A percentile compares a stretch with the other conserved stretches of the same genome.
phyloP scores from a whole-genome alignment of 2,329 filamentous ascomycete species.

The Fusarium newnesense region DNA sequence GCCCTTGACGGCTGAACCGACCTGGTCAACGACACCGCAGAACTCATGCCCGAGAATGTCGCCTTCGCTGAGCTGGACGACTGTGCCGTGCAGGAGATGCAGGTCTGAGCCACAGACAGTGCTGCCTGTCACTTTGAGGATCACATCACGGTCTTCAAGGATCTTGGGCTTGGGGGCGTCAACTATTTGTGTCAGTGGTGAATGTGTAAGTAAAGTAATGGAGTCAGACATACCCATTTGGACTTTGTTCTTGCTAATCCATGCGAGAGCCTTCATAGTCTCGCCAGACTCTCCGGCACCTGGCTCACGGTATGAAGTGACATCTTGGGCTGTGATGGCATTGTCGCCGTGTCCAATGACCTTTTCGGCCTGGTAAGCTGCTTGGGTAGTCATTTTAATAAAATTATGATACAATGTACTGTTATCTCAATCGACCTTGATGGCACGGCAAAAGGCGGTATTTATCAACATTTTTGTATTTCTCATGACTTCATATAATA shows the following conservation, averaged over 20 bases:
- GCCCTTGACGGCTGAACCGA: constrained; percentile 65
- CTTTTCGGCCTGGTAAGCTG: constrained; percentile 74
- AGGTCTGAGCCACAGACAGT: constrained; percentile 69
- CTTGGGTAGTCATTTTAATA: constrained; percentile 59
- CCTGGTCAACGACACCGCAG: constrained; percentile 63
- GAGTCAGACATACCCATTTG: constrained; percentile 62
- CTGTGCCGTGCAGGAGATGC: constrained; percentile 64
- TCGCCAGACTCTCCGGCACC: constrained; percentile 62
- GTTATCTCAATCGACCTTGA: neutral
- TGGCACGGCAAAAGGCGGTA: neutral
- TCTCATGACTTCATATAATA: constrained; percentile 18
- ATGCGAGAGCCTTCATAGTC: constrained; percentile 83
- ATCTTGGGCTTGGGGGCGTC: constrained; percentile 77
- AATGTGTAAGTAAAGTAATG: neutral
- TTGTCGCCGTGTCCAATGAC: constrained; percentile 74
- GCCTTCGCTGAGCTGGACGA: constrained; percentile 69
- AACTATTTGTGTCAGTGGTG: constrained; percentile 49
- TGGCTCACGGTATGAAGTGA: constrained; percentile 66
- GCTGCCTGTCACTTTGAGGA: constrained; percentile 78
- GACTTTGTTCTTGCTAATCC: constrained; percentile 85
- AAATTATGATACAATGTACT: neutral
- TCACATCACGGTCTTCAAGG: constrained; percentile 79
- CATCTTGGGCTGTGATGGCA: constrained; percentile 73
- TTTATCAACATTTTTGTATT: neutral
- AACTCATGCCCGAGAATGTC: constrained; percentile 76